Evolutionary conservation across 2,329 filamentous ascomycete species (phyloP).

Genomic region (Trichoderma harzianum): DNA sequence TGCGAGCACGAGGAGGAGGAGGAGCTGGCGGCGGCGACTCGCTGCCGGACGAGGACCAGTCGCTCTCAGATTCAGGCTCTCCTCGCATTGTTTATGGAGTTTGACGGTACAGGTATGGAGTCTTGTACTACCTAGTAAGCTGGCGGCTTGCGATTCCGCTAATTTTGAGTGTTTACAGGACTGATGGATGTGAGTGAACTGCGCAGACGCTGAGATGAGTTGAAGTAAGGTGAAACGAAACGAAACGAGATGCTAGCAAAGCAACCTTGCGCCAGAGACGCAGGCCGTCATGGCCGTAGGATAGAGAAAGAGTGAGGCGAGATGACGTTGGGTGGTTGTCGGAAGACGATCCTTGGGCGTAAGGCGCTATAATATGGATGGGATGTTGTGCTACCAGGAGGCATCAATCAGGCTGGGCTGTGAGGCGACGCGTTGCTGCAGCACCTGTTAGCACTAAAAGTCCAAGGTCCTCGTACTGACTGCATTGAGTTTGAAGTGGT

Average conservation of each 20-base stretch:
- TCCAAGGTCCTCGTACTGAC: neutral
- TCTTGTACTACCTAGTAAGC: no score
- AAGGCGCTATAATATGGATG: neutral
- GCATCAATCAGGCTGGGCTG: neutral
- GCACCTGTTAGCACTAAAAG: neutral
- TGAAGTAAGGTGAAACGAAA: neutral
- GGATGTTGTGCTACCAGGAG: neutral
- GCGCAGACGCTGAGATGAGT: neutral
- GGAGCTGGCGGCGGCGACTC: conserved; percentile 13
- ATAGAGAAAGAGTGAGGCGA: neutral
- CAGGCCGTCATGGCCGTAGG: conserved; percentile 15
- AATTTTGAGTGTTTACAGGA: neutral
- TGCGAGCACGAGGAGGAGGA: conserved; percentile 15
- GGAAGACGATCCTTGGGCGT: neutral
- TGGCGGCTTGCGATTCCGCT: neutral
- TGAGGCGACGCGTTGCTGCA: conserved; percentile 11
- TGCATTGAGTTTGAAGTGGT: neutral
- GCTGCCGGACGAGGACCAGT: conserved; percentile 14
- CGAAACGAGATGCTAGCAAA: neutral
- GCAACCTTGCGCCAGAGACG: conserved; percentile 10
- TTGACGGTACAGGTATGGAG: neutral
- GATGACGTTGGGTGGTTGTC: neutral
- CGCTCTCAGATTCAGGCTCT: neutral
- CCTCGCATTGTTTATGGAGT: neutral
- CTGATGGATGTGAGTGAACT: neutral